Conservation (phyloP, 2,329 filamentous ascomycete species). For the Trichoderma oligosporum region DNA sequence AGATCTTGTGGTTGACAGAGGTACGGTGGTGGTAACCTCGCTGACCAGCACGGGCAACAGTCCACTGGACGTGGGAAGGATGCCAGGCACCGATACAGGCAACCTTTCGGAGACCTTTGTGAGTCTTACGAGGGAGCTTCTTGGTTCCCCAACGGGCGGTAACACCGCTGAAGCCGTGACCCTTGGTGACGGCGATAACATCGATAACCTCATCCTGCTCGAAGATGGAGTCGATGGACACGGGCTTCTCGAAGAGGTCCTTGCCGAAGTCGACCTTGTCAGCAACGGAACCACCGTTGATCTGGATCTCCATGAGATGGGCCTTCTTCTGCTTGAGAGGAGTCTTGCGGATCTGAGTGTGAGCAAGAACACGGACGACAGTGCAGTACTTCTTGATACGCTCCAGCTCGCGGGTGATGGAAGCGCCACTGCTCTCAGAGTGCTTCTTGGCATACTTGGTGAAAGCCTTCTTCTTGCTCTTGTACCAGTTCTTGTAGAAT, state of each 20-base stretch:
- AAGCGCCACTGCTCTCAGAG: constrained; percentile 85
- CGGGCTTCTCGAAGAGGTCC: constrained; percentile 98
- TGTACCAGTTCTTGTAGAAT: constrained; percentile 99
- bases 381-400: constrained; percentile 99
- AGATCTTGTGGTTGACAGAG: constrained; percentile 99
- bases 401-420: constrained; percentile 95
- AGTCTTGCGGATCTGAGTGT: constrained; percentile 99
- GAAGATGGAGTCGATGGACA: constrained; percentile 89
- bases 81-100: constrained; percentile 99
- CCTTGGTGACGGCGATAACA: constrained; percentile 98
- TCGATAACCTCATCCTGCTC: constrained; percentile 99
- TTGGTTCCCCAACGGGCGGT: constrained; percentile 99
- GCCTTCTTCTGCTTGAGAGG: constrained; percentile 99
- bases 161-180: constrained; percentile 97
- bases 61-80: constrained; percentile 99
- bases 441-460: constrained; percentile 99
- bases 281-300: constrained; percentile 94
- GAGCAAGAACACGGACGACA: constrained; percentile 96
- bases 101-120: constrained; percentile 99
- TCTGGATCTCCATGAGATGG: constrained; percentile 99
- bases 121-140: constrained; percentile 99
- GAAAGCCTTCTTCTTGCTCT: constrained; percentile 99
- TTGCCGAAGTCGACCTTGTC: constrained; percentile 97
- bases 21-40: constrained; percentile 99
- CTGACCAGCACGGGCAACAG: constrained; percentile 99